A percentile compares a stretch with the other conserved stretches of the same genome.
Conservation (phyloP, 2,329 filamentous ascomycete genomes). For the Arthroderma sp. region DNA sequence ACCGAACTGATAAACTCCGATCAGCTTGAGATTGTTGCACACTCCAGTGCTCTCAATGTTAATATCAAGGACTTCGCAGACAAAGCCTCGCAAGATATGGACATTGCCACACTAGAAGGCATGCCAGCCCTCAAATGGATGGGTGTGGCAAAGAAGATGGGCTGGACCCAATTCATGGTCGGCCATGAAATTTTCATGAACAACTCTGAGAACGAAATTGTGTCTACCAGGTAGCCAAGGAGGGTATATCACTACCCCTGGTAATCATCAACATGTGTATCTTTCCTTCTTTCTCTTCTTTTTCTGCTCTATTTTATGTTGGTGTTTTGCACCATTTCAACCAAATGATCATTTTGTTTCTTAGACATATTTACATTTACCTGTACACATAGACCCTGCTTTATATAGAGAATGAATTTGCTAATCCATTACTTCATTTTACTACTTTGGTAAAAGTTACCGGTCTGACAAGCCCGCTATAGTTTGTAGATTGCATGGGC, state of each 20-base stretch:
- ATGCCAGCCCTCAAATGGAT: conserved; percentile 4
- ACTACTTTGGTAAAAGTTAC: too few relatives aligned
- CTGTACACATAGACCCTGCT: background rate
- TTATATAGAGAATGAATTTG: too few relatives aligned
- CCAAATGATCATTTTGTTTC: too few relatives aligned
- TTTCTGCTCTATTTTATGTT: background rate
- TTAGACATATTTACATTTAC: too few relatives aligned
- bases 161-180: conserved; percentile 7
- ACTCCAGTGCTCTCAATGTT: conserved; percentile 2
- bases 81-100: background rate
- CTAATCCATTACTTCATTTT: too few relatives aligned
- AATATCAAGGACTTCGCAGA: background rate
- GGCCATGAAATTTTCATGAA: conserved; percentile 3
- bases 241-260: background rate
- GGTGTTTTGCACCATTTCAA: background rate
- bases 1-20: too few relatives aligned
- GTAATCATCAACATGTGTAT: background rate
- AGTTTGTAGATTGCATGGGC: too few relatives aligned
- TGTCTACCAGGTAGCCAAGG: background rate
- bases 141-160: conserved; percentile 4
- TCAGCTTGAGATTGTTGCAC: background rate
- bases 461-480: too few relatives aligned
- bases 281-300: background rate
- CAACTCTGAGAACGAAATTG: background rate
- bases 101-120: background rate